A percentile compares a stretch with the other conserved stretches of the same genome.
phyloP scores from a whole-genome alignment of 2,329 filamentous ascomycete genomes.

The Colletotrichum theobromicola region DNA sequence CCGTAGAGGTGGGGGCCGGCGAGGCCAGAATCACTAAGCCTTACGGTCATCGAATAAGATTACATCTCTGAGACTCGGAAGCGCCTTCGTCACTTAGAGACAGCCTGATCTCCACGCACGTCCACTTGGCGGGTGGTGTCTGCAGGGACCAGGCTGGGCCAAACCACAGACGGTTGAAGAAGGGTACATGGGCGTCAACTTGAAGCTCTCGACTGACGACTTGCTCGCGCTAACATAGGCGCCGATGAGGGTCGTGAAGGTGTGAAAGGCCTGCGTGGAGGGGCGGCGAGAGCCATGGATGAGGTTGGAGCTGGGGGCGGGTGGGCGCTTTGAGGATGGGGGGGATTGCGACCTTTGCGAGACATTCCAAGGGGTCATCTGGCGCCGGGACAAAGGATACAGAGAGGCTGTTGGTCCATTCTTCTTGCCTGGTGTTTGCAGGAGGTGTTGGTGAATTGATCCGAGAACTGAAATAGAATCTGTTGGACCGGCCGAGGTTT shows the following conservation, averaged over 20 bases:
- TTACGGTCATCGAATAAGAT: not conserved
- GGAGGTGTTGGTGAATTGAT: not conserved
- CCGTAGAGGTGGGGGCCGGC: not conserved
- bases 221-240: slow-evolving; percentile 1
- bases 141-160: not conserved
- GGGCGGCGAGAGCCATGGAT: slow-evolving; percentile 3
- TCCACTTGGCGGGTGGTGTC: not conserved
- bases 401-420: not conserved
- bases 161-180: not conserved
- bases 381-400: not conserved
- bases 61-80: not conserved
- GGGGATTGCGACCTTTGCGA: not conserved
- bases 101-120: not conserved
- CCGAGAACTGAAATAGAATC: not conserved
- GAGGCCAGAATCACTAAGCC: not conserved
- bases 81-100: not conserved
- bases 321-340: not conserved
- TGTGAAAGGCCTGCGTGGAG: not conserved
- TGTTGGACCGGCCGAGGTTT: not conserved
- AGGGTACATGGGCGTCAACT: not conserved
- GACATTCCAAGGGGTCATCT: slow-evolving; percentile 13
- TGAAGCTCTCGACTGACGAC: not conserved
- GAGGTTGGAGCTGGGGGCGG: not conserved
- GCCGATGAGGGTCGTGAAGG: slow-evolving; percentile 5
- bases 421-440: not conserved